Base-by-base conservation (phyloP, 768 basidiomycete genomes). In the Trametes cinnabarina region DNA sequence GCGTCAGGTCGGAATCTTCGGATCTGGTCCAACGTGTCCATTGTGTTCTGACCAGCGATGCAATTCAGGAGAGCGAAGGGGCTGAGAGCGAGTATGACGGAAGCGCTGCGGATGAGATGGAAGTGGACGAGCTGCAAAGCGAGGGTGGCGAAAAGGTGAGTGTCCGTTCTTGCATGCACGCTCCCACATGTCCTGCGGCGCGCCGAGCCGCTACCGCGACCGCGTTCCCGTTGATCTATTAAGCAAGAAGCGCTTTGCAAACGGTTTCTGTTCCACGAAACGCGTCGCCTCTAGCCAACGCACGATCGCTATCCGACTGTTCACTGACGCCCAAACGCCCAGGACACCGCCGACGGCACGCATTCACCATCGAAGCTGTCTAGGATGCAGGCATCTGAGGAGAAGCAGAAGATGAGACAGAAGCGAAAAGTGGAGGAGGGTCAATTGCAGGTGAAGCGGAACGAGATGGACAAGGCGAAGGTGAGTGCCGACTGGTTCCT, bases 381-480 rank as follows among this genome's bases (percentile, higher is more conserved):
- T 3, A 76, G 74, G 54, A 66, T 74, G 22, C 73, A 78, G 42
- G 71, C 75, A 14, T 72, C 69, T 3, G 72, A 70, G 15, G 74
- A 76, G 40, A 71, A 76, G 32, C 72, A 74, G 48, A 67, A 77
- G 59, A 77, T 79, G 73, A 78, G 78, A 47, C 77, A 75, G 67
- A 79, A 79, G 47, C 78, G 88, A 48, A 90, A 84, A 68, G 86
- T 74, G 0, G 87, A 85, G 3, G 90, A 91, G 64, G 83, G 81
- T 3, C 80, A 88, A 62, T 74, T 94, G 26, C 80, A 84, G 25
- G 79, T 72, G 44, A 90, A 87, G 77, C 77, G 90, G 61, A 82
- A 88, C 66, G 88, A 86, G 67, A 90, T 94, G 87, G 89, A 92
- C 76, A 92, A 92, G 70, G 88, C 86, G 23, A 94, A 93, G 79